phyloP scores from a whole-genome alignment of 2,329 filamentous ascomycete species.

The Rugonectria rugulosa region DNA sequence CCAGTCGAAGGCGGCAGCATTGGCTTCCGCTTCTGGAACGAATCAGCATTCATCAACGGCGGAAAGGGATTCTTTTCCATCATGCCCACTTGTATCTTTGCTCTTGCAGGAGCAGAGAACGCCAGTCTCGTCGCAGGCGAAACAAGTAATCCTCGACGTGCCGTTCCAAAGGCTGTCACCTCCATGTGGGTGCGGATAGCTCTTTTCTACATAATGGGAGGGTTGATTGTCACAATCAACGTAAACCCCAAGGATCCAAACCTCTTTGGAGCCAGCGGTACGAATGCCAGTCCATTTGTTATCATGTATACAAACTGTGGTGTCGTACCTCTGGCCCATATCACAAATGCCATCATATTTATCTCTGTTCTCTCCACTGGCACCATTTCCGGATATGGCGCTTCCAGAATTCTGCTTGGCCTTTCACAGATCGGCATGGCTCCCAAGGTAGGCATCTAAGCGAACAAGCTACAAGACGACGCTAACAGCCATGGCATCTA shows the following conservation, averaged over 20 bases:
- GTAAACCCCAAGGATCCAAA: constrained; percentile 49
- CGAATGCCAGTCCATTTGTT: constrained; percentile 55
- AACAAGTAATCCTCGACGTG: constrained; percentile 50
- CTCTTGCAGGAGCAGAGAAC: constrained; percentile 58
- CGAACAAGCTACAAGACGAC: too few relatives aligned
- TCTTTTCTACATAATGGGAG: constrained; percentile 54
- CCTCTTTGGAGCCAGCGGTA: constrained; percentile 50
- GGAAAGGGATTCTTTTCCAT: constrained; percentile 62
- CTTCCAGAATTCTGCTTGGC: constrained; percentile 52
- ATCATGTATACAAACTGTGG: constrained; percentile 52
- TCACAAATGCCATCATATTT: constrained; percentile 58
- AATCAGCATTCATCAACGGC: constrained; percentile 50
- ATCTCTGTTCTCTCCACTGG: constrained; percentile 55
- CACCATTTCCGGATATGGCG: constrained; percentile 52
- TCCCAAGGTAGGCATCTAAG: constrained; percentile 37
- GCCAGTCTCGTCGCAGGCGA: constrained; percentile 53
- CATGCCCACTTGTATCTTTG: constrained; percentile 57
- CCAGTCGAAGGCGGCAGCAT: constrained; percentile 42
- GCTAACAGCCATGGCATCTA: not conserved
- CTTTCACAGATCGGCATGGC: constrained; percentile 53
- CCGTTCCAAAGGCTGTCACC: constrained; percentile 53
- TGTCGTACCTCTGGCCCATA: constrained; percentile 50
- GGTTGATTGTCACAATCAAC: constrained; percentile 53
- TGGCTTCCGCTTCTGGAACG: constrained; percentile 56
- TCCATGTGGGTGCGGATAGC: constrained; percentile 55